Base-by-base conservation (phyloP, 345 rosid species). In the Eucalyptus victrix region DNA sequence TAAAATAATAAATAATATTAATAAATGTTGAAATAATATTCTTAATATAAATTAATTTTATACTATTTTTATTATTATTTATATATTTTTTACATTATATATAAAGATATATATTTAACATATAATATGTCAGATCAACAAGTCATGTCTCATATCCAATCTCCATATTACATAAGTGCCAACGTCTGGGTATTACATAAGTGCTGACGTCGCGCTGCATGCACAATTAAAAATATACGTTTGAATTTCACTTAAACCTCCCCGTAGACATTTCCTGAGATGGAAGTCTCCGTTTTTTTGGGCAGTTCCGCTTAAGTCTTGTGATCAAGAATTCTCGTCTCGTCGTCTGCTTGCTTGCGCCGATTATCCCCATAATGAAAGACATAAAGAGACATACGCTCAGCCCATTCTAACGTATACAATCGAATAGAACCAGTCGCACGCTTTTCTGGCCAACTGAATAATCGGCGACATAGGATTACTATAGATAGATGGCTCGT, bases 1-100 rank as follows among this genome's bases (percentile, higher is more conserved):
- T 7, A 53, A 53, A 19, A 3, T 53, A 1, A 53, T 19, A 1
- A 51, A 53, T 53, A 1, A 51, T 51, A 53, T 7, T 19, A 53
- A 53, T 0, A 19, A 53, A 19, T 19, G 0, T 3, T 53, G 0
- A 53, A 19, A 7, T 53, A 19, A 53, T 53, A 53, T 7, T 53
- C 18, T 53, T 1, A 53, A 53, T 18, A 51, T 51, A 51, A 51
- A 17, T 51, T 51, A 51, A 51, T 18, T 53, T 0, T 53, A 53
- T 18, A 53, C 9, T 51, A 0, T 7, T 51, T 1, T 53, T 18
- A 53, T 8, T 51, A 51, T 51, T 7, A 51, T 51, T 18, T 51
- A 51, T 7, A 51, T 18, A 53, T 53, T 53, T 53, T 3, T 53
- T 53, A 2, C 1, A 8, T 8, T 18, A 3, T 18, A 53, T 19